Evolutionary conservation across 208 protist species (phyloP), one percentile per base, ranked within the genome.

Genomic region (Histomonas meleagridis): DNA sequence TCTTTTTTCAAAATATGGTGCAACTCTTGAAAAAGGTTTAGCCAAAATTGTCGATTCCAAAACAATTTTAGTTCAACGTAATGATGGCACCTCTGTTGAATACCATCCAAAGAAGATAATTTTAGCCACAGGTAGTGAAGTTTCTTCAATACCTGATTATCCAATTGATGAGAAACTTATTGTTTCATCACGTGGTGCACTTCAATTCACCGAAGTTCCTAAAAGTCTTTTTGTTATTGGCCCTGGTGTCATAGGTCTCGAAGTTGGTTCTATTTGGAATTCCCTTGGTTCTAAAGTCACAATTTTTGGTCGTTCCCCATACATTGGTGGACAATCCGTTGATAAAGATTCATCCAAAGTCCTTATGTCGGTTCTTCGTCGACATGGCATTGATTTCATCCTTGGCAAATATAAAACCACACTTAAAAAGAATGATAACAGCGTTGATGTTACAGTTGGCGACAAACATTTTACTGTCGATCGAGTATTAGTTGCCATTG

Each of bases 151-250:
- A 26, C 97, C 98, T 18, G 96, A 96, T 91, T 94, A 95, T 43
- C 55, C 49, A 35, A 97, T 99, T 91, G 98, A 99, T 93, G 97
- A 99, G 95, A 96, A 98, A 93, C 93, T 94, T 1, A 97, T 99
- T 92, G 94, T 99, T 40, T 97, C 97, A 38, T 99, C 97, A 49
- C 99, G 97, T 43, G 98, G 98, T 72, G 97, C 97, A 18, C 95
- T 99, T 5, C 93, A 94, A 0, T 93, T 99, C 14, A 93, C 95
- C 48, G 93, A 96, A 90, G 95, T 99, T 23, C 98, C 98, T 55
- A 97, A 99, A 94, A 96, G 95, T 60, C 95, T 99, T 95, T 95
- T 99, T 46, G 97, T 99, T 35, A 97, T 99, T 94, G 98, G 98
- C 86, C 98, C 96, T 57, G 98, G 98, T 94, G 98, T 99, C 23